Evolutionary conservation across 2,329 filamentous ascomycete genomes (phyloP).

Genomic region (Aspergillus transmontanensis): DNA sequence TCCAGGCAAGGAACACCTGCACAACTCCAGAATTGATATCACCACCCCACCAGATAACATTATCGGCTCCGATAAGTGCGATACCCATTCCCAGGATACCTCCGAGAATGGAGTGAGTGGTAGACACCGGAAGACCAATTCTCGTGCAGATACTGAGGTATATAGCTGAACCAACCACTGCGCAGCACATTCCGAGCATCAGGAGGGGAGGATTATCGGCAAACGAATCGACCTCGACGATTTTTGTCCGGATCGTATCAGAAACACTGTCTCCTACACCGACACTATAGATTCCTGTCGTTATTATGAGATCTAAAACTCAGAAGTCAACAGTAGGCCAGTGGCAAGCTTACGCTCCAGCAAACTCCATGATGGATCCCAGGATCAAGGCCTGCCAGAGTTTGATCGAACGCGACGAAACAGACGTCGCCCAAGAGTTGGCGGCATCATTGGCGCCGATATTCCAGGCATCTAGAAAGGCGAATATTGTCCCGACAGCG

Average conservation of each 20-base stretch:
- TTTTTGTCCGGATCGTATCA: slow-evolving; percentile 22
- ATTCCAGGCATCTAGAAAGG: slow-evolving; percentile 24
- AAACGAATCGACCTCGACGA: slow-evolving; percentile 16
- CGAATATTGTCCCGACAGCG: slow-evolving; percentile 23
- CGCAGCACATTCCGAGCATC: slow-evolving; percentile 24
- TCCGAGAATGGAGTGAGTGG: slow-evolving; percentile 23
- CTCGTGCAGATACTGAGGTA: slow-evolving; percentile 20
- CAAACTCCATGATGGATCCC: slow-evolving; percentile 20
- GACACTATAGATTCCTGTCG: slow-evolving; percentile 11
- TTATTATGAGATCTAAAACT: too few relatives aligned
- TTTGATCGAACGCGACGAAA: slow-evolving; percentile 22
- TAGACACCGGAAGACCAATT: slow-evolving; percentile 20
- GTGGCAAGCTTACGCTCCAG: slow-evolving; percentile 14
- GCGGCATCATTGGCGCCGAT: slow-evolving; percentile 26
- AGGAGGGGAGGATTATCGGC: slow-evolving; percentile 12
- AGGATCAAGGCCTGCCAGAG: slow-evolving; percentile 23
- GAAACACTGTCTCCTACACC: slow-evolving; percentile 20
- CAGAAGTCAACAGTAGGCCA: too few relatives aligned
- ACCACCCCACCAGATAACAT: slow-evolving; percentile 21
- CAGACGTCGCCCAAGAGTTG: slow-evolving; percentile 24
- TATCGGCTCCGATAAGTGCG: slow-evolving; percentile 16
- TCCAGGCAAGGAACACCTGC: slow-evolving; percentile 23
- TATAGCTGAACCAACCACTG: slow-evolving; percentile 16
- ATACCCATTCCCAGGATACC: slow-evolving; percentile 23
- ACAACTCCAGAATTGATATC: slow-evolving; percentile 24